phyloP scores from a whole-genome alignment of 1,139 yeast species.

The Suhomyces yuchorum region DNA sequence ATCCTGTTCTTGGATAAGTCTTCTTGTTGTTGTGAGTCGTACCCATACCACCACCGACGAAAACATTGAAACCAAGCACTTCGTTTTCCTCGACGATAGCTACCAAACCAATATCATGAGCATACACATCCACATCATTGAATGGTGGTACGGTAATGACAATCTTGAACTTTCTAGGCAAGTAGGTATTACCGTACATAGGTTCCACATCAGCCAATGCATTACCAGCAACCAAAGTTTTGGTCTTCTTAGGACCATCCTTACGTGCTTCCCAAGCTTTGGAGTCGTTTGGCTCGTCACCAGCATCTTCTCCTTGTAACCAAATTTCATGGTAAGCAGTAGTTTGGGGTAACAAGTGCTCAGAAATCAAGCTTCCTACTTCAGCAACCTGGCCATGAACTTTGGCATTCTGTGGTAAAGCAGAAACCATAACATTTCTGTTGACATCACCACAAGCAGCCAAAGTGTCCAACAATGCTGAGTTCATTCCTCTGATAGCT shows the following conservation, averaged over 20 bases:
- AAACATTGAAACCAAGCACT: slow-evolving; percentile 77
- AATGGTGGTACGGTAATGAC: slow-evolving; percentile 95
- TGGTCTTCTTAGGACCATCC: slow-evolving; percentile 77
- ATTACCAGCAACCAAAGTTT: slow-evolving; percentile 83
- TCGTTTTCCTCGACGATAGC: slow-evolving; percentile 76
- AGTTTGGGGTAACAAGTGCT: slow-evolving; percentile 82
- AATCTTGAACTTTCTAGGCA: slow-evolving; percentile 95
- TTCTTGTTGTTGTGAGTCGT: slow-evolving; percentile 94
- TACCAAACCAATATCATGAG: slow-evolving; percentile 90
- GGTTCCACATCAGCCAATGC: slow-evolving; percentile 88
- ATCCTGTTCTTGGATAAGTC: slow-evolving; percentile 95
- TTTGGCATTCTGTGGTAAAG: slow-evolving; percentile 81
- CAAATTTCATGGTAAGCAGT: slow-evolving; percentile 97
- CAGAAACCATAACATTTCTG: slow-evolving; percentile 92
- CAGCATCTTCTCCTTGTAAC: slow-evolving; percentile 84
- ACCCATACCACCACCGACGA: slow-evolving; percentile 99
- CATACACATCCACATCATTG: slow-evolving; percentile 96
- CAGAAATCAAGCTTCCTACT: slow-evolving; percentile 69
- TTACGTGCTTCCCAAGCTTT: slow-evolving; percentile 73
- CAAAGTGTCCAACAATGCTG: slow-evolving; percentile 86
- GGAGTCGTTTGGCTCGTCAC: slow-evolving; percentile 67
- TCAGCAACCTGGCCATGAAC: slow-evolving; percentile 75
- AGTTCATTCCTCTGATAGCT: slow-evolving; percentile 89
- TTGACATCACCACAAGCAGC: slow-evolving; percentile 99
- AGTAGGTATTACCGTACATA: slow-evolving; percentile 78